Base-by-base conservation (phyloP, 1,139 yeast species). In the Geotrichum bryndzae region DNA sequence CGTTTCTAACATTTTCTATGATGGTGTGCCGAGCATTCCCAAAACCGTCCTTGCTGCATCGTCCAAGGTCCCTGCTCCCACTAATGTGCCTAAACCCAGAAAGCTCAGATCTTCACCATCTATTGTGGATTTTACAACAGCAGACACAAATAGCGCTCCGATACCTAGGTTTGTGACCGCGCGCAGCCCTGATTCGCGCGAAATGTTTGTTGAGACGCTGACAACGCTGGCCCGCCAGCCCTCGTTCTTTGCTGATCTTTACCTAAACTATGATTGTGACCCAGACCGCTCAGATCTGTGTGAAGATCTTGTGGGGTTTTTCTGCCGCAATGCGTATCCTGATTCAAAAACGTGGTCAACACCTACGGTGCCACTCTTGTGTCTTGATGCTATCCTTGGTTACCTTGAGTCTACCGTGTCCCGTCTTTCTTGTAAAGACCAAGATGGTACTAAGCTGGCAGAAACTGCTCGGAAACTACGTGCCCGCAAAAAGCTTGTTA, bases 281-380 rank as follows among this genome's bases (percentile, higher is more conserved):
- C 86, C 91, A 66, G 96, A 91, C 66, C 83, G 95, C 66, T 82
- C 88, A 1, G 97, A 95, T 72, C 76, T 95, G 63, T 81, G 96
- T n/a, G 82, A 82, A 27, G 83, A 84, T 54, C 77, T 89, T 33
- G 74, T 94, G 58, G 87, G 87, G 56, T 84, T 87, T 61, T 79
- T 95, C 60, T 86, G 96, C 65, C 82, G 87, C 60, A 78, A 90
- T 53, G 85, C 96, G 0, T 80, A 88, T 56, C 95, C 97, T 0
- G 96, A 90, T 68, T 82, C 91, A 23, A 94, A 96, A 0, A 68
- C 72, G 6, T 78, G 82, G 69, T 87, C 96, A 0, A 89, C 97
- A 0, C 90, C 88, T 50, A 87, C 84, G 69, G 96, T 94, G 1
- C 98, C 99, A 0, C 97, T 98, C 0, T 82, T 92, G 11, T 94